These are phyloP conservation scores for Parietaria judaica DNA, from an alignment of 306 rosid species.

Conservation along the genomic window DNA sequence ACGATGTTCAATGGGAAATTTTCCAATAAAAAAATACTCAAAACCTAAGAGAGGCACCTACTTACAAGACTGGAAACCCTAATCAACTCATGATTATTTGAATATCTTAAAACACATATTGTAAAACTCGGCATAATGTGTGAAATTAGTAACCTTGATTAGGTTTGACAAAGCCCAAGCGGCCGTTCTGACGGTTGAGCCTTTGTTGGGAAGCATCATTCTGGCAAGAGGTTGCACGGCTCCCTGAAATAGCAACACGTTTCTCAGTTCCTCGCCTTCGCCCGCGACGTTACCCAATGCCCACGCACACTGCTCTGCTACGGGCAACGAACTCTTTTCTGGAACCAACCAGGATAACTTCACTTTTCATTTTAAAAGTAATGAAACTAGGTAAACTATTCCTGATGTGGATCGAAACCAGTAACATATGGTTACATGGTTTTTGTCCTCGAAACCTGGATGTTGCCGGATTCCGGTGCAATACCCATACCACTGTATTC, in stretches of 20 bases:
- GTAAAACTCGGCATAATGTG: background rate
- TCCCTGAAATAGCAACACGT: constrained; percentile 75
- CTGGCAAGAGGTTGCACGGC: constrained; percentile 87
- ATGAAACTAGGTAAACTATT: background rate
- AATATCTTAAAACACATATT: background rate
- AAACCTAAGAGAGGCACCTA: no score
- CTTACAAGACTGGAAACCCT: no score
- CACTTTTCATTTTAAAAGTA: constrained; percentile 9
- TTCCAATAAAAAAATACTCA: no score
- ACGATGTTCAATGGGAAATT: no score
- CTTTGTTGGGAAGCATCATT: constrained; percentile 78
- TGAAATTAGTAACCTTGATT: constrained; percentile 62
- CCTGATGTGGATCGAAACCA: no score
- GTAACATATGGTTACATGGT: no score
- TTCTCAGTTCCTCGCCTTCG: constrained; percentile 85
- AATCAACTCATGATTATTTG: no score
- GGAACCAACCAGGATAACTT: constrained; percentile 18
- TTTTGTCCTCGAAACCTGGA: no score
- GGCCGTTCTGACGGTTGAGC: constrained; percentile 87
- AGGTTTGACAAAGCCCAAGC: constrained; percentile 99
- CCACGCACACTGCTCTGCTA: constrained; percentile 97
- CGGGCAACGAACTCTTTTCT: constrained; percentile 82
- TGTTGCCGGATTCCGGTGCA: no score
- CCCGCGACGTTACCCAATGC: constrained; percentile 96
- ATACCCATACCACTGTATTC: no score